Conservation (phyloP, 441 rosid genomes). For the Pelargonium cotyledonis region DNA sequence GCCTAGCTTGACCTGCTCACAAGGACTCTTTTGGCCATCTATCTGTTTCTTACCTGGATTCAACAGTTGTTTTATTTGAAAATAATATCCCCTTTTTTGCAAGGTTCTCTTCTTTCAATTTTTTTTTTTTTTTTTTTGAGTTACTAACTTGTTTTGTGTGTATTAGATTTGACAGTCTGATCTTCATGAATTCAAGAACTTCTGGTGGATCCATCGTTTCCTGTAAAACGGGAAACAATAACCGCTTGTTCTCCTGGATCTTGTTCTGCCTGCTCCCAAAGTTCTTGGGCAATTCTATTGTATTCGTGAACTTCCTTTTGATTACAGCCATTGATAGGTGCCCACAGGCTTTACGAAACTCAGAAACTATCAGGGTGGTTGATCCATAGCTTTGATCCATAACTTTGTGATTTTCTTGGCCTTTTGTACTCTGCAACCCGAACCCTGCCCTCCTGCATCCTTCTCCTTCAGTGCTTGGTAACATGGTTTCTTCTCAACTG, state of each 20-base stretch:
- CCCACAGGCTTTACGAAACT: conserved; percentile 27
- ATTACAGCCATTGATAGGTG: conserved; percentile 44
- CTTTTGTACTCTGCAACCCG: background rate
- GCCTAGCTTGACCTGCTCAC: background rate
- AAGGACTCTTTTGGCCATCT: too few species aligned
- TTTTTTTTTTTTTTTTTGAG: background rate
- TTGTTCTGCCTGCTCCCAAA: conserved; percentile 62
- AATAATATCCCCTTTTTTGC: background rate
- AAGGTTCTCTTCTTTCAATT: background rate
- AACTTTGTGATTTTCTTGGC: background rate
- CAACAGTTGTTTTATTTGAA: background rate
- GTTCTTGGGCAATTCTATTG: conserved; percentile 49
- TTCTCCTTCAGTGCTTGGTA: conserved; percentile 5
- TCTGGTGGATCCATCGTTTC: conserved; percentile 71
- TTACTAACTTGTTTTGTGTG: background rate
- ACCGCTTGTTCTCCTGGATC: conserved; percentile 57
- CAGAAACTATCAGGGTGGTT: conserved; percentile 11
- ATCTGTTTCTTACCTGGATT: background rate
- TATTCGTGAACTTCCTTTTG: conserved; percentile 43
- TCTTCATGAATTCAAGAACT: conserved; percentile 79
- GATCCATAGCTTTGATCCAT: conserved; percentile 3
- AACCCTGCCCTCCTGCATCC: too few species aligned
- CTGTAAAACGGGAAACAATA: conserved; percentile 88
- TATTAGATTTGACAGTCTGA: conserved; percentile 45
- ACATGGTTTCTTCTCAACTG: conserved; percentile 68